phyloP scores from a whole-genome alignment of 345 rosid species.

The Brassica cretica region DNA sequence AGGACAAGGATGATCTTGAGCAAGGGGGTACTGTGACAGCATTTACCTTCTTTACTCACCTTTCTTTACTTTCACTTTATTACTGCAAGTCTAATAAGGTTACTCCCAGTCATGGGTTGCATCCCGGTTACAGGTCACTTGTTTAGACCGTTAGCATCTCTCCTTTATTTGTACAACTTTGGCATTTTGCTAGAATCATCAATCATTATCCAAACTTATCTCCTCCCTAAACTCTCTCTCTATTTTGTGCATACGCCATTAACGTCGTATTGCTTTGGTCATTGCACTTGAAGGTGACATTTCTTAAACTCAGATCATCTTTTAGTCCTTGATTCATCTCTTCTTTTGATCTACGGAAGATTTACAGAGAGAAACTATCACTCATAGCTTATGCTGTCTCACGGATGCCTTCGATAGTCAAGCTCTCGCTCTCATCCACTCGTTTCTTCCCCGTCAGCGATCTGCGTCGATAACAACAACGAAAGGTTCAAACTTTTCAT shows the following conservation, averaged over 20 bases:
- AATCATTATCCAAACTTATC: background rate
- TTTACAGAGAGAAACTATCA: background rate
- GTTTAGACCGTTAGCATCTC: background rate
- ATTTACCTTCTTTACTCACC: no score
- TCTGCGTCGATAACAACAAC: constrained; percentile 41
- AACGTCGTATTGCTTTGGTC: background rate
- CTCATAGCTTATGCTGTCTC: background rate
- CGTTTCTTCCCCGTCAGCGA: constrained; percentile 46
- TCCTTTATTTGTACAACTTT: background rate
- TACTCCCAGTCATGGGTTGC: background rate
- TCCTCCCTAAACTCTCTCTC: background rate
- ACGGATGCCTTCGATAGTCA: constrained; percentile 82
- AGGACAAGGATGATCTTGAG: no score
- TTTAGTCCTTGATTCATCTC: background rate
- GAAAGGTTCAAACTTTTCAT: background rate
- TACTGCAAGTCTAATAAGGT: no score
- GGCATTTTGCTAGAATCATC: background rate
- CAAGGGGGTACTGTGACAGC: no score
- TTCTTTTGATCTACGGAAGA: background rate
- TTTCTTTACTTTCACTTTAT: background rate
- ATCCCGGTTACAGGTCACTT: background rate
- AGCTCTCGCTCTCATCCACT: constrained; percentile 71
- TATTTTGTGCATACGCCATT: background rate
- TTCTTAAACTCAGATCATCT: background rate
- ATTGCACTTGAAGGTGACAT: background rate